Percentiles rank a stretch among this genome's conserved stretches.
Evolutionary conservation across 2,329 filamentous ascomycete species (phyloP).

Genomic region (Stenocarpella maydis): DNA sequence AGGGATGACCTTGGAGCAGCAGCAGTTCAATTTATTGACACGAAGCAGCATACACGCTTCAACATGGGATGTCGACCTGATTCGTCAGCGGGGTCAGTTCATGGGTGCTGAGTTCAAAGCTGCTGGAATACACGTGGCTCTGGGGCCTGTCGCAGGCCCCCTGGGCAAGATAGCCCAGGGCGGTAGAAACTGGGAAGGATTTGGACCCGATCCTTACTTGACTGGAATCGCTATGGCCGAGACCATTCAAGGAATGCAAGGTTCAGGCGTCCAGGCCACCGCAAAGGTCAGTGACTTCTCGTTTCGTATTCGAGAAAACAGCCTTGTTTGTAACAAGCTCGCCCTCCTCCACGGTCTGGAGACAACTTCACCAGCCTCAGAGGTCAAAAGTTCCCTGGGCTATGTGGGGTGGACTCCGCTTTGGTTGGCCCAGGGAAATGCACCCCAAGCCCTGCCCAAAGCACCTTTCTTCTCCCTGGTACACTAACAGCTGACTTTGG

Average conservation of each 20-base stretch:
- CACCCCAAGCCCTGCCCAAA: background rate
- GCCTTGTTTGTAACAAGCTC: background rate
- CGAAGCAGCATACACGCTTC: constrained; percentile 68
- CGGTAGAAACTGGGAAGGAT: constrained; percentile 86
- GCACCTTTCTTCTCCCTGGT: background rate
- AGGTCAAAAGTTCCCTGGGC: background rate
- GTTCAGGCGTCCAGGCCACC: constrained; percentile 58
- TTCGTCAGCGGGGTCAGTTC: constrained; percentile 73
- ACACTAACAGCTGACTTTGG: background rate
- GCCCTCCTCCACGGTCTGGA: background rate
- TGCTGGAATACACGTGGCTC: constrained; percentile 76
- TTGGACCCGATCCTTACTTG: constrained; percentile 81
- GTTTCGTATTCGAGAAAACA: background rate
- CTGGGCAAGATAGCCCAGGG: constrained; percentile 77
- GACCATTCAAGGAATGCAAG: constrained; percentile 67
- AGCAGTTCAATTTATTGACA: too few species aligned
- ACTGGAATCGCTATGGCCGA: constrained; percentile 68
- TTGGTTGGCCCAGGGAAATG: background rate
- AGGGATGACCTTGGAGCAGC: too few species aligned
- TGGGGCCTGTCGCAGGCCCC: constrained; percentile 80
- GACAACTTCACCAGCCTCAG: background rate
- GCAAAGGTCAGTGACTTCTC: constrained; percentile 47
- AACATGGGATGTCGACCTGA: constrained; percentile 81
- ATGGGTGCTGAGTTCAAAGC: constrained; percentile 74
- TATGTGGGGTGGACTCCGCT: background rate